Evolutionary conservation across 331 rosid species (phyloP).

Genomic region (Ulmus americana): DNA sequence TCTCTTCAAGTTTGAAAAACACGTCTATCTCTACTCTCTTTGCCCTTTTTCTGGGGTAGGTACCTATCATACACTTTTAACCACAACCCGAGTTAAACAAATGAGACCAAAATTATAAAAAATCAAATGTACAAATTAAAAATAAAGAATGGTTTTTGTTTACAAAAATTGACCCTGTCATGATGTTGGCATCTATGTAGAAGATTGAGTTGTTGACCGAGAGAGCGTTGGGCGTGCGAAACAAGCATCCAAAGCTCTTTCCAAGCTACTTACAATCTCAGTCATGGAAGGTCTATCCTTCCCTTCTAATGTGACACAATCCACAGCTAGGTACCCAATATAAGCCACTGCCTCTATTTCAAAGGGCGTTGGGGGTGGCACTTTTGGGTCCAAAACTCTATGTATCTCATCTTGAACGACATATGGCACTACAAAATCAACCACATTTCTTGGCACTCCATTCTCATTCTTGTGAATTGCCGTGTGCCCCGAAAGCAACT

Average conservation of each 20-base stretch:
- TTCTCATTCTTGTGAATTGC: constrained; percentile 65
- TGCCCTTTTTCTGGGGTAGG: background rate
- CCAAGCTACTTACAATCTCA: constrained; percentile 49
- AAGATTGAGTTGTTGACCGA: constrained; percentile 33
- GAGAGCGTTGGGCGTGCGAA: constrained; percentile 36
- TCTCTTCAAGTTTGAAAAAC: background rate
- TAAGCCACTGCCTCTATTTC: constrained; percentile 74
- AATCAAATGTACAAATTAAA: background rate
- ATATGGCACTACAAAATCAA: constrained; percentile 62
- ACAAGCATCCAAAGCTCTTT: constrained; percentile 55
- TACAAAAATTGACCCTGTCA: constrained; percentile 15
- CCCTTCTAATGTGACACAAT: constrained; percentile 66
- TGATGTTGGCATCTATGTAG: constrained; percentile 10
- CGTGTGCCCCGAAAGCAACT: constrained; percentile 51
- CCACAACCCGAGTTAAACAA: background rate
- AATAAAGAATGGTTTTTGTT: constrained; percentile 3
- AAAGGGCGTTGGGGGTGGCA: constrained; percentile 69
- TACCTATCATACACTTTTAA: constrained; percentile 1
- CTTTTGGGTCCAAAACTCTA: constrained; percentile 51
- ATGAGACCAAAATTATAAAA: background rate
- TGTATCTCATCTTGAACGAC: constrained; percentile 68
- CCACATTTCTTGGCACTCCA: constrained; percentile 74
- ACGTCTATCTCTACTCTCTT: background rate
- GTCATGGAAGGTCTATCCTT: constrained; percentile 58
- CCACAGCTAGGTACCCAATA: constrained; percentile 73